Base-by-base conservation (phyloP, 2,329 filamentous ascomycete genomes). In the Cytospora leucostoma region DNA sequence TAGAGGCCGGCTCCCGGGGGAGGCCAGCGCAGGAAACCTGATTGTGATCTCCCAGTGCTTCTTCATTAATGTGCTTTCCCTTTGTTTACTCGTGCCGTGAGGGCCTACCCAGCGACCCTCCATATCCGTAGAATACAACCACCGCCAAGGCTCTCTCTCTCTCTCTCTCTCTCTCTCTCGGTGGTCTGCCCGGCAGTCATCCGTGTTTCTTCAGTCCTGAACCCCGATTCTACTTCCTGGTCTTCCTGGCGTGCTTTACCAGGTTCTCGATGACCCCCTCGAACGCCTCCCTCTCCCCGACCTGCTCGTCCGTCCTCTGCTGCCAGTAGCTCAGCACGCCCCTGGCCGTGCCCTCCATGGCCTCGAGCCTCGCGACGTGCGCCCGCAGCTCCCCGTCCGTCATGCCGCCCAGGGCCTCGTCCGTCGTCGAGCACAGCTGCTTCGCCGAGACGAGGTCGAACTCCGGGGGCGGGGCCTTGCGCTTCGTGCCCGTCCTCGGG, bases 251-350 rank as follows among this genome's bases (percentile, higher is more conserved):
- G 78, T 96, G 92, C 75, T 93, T 95, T 51, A 97, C 94, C 68
- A 98, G 76, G 75, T 97, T 97, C 78, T 97, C 94, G 82, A 98
- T 97, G 17, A 98, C 94, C 0, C 92, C 93, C 74, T 98, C 94
- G 74, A 97, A 95, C 3, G 93, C 92, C 74, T 97, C 94, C 69
- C 95, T 89, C 73, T 98, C 94, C 49, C 91, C 91, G 67, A 96
- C 79, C 70, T 94, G 92, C 69, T 93, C 92, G 73, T 97, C 93
- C 59, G 90, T 89, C 70, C 88, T 82, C 79, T 91, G 91, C 69
- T 91, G 84, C 94, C 94, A 98, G 74, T 94, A 96, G 68, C 92
- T 90, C 59, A 97, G 79, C 47, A 93, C 87, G 64, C 91, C 86
- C 61, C 88, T 90, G 4, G 92, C 92, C 27, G 84, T 82, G n/a